Percentiles rank a stretch among this genome's conserved stretches.
Conservation (phyloP, 805 yeast genomes). For the Starmerella bombi region DNA sequence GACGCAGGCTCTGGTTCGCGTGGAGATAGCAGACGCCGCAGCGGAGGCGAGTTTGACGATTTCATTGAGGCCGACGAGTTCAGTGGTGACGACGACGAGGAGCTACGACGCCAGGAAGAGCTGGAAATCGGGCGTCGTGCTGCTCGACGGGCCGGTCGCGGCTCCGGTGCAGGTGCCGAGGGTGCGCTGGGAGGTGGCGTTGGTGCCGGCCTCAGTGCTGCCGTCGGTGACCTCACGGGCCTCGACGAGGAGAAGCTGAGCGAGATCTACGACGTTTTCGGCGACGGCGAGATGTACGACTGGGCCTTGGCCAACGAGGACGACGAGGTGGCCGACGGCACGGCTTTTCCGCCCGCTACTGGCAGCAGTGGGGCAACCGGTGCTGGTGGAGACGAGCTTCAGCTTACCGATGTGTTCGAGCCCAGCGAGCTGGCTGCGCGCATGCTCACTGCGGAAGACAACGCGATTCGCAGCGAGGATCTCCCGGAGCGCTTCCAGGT, state of each 20-base stretch:
- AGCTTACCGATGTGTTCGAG: constrained; percentile 83
- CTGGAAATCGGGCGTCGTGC: constrained; percentile 28
- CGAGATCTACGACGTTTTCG: constrained; percentile 88
- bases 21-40: constrained; percentile 27
- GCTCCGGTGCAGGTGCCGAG: constrained; percentile 1
- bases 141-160: constrained; percentile 1
- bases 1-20: constrained; percentile 12
- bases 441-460: constrained; percentile 84
- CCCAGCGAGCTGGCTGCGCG: constrained; percentile 83
- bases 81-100: constrained; percentile 53
- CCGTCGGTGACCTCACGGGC: constrained; percentile 29
- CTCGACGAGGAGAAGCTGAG: constrained; percentile 82
- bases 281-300: constrained; percentile 92
- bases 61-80: constrained; percentile 95
- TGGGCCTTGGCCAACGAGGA: constrained; percentile 95
- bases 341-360: constrained; percentile 11
- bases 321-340: constrained; percentile 27
- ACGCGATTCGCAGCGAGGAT: constrained; percentile 71
- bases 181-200: constrained; percentile 4
- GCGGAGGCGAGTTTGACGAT: constrained; percentile 79
- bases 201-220: constrained; percentile 16
- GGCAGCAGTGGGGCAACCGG: constrained; percentile 10
- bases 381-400: constrained; percentile 30
- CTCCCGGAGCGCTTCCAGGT: constrained; percentile 86
- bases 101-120: constrained; percentile 44